Conservation (phyloP, 2,329 filamentous ascomycete genomes). For the Ceratocystis smalleyi region DNA sequence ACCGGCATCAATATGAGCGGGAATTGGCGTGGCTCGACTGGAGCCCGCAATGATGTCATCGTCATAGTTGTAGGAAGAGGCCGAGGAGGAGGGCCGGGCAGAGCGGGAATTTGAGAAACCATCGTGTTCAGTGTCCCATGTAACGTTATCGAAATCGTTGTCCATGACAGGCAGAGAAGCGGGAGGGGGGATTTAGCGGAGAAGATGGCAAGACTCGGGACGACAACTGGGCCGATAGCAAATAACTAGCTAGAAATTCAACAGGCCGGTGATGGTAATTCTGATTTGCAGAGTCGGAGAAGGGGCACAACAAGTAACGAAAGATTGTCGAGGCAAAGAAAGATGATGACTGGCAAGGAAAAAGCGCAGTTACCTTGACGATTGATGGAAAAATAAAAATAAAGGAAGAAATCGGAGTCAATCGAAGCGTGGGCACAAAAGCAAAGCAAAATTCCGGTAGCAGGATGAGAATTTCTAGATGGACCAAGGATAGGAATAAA, state of each 20-base stretch:
- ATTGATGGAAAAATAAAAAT: neutral
- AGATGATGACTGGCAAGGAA: neutral
- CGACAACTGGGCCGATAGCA: no score
- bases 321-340: neutral
- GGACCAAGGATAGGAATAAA: neutral
- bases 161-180: conserved; percentile 27
- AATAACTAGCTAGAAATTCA: no score
- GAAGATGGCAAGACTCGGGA: neutral
- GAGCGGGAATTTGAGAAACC: conserved; percentile 20
- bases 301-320: neutral
- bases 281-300: no score
- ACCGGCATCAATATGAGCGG: neutral
- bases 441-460: neutral
- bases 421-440: neutral
- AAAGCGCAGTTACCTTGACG: neutral
- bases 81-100: conserved; percentile 5
- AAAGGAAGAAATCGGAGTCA: neutral
- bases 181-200: neutral
- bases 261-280: no score
- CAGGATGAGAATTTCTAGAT: neutral
- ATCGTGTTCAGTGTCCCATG: conserved; percentile 53
- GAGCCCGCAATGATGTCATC: conserved; percentile 8
- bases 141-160: conserved; percentile 68
- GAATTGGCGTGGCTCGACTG: conserved; percentile 1
- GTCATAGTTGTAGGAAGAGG: conserved; percentile 13